Evolutionary conservation across 306 rosid species (phyloP).

Genomic region (Citrullus mucosospermus): DNA sequence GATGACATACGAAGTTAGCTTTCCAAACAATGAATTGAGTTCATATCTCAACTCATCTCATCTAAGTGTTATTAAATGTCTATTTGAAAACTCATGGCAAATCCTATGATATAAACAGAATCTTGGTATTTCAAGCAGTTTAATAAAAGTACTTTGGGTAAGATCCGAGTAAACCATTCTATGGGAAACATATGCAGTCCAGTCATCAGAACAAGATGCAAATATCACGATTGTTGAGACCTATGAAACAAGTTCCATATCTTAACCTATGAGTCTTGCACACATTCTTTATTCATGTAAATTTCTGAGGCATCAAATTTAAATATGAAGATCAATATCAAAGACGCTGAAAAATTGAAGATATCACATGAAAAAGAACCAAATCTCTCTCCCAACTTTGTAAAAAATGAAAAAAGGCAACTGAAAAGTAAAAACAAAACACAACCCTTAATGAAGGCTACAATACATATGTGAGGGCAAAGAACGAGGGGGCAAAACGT

Average conservation of each 20-base stretch:
- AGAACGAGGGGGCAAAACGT: neutral
- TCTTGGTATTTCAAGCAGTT: no score
- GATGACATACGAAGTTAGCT: no score
- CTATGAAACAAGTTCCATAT: no score
- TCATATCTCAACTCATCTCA: no score
- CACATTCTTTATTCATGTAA: no score
- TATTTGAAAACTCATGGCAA: no score
- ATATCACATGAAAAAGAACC: neutral
- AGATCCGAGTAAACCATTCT: constrained; percentile 91
- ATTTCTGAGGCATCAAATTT: neutral
- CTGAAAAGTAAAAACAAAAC: neutral
- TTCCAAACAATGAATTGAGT: no score
- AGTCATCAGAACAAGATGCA: constrained; percentile 86
- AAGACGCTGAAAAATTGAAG: neutral
- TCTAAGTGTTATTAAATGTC: no score
- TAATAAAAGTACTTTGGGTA: constrained; percentile 46
- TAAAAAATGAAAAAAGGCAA: neutral
- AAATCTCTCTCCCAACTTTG: neutral
- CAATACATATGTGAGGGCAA: neutral
- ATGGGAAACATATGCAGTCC: constrained; percentile 77
- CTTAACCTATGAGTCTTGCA: no score
- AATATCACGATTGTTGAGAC: constrained; percentile 6
- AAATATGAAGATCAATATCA: neutral
- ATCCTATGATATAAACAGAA: no score
- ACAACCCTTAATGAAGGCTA: neutral